Conservation (phyloP, 2,329 filamentous ascomycete species). For the Trichoderma sp. region DNA sequence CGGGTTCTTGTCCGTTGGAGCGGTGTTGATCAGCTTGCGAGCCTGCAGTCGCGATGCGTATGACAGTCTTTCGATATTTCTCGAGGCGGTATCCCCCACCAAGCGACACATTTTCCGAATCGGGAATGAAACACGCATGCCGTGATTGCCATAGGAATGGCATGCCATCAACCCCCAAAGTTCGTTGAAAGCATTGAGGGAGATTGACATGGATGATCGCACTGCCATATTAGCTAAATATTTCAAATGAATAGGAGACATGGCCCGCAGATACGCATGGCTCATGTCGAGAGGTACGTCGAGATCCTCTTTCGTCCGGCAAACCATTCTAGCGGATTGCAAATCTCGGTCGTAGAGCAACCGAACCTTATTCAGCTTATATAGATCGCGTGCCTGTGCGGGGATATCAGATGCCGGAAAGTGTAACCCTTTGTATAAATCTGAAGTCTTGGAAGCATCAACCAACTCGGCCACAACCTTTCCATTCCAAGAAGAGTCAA, state of each 20-base stretch:
- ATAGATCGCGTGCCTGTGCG: slow-evolving; percentile 82
- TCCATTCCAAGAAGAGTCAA: slow-evolving; percentile 79
- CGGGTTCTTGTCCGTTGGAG: slow-evolving; percentile 77
- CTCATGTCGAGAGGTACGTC: slow-evolving; percentile 79
- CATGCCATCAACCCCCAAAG: slow-evolving; percentile 88
- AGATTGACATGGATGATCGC: slow-evolving; percentile 92
- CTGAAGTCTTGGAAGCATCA: slow-evolving; percentile 75
- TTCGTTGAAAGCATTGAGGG: slow-evolving; percentile 81
- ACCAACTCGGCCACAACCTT: slow-evolving; percentile 86
- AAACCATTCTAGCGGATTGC: slow-evolving; percentile 78
- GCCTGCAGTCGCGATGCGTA: slow-evolving; percentile 84
- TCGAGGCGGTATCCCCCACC: slow-evolving; percentile 80
- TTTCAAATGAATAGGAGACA: slow-evolving; percentile 88
- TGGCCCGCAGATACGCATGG: slow-evolving; percentile 80
- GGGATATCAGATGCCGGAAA: slow-evolving; percentile 89
- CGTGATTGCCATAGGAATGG: slow-evolving; percentile 73
- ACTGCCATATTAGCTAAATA: slow-evolving; percentile 89
- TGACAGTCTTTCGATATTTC: slow-evolving; percentile 84
- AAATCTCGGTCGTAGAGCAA: slow-evolving; percentile 84
- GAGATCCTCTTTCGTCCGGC: slow-evolving; percentile 71
- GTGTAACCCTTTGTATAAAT: slow-evolving; percentile 83
- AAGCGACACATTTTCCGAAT: slow-evolving; percentile 90
- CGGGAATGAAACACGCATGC: slow-evolving; percentile 90
- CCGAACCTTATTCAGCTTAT: slow-evolving; percentile 86
- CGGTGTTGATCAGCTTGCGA: slow-evolving; percentile 83